A percentile compares a stretch with the other conserved stretches of the same genome.
Evolutionary conservation across 2,329 filamentous ascomycete genomes (phyloP).

Genomic region (Teratosphaeria nubilosa): DNA sequence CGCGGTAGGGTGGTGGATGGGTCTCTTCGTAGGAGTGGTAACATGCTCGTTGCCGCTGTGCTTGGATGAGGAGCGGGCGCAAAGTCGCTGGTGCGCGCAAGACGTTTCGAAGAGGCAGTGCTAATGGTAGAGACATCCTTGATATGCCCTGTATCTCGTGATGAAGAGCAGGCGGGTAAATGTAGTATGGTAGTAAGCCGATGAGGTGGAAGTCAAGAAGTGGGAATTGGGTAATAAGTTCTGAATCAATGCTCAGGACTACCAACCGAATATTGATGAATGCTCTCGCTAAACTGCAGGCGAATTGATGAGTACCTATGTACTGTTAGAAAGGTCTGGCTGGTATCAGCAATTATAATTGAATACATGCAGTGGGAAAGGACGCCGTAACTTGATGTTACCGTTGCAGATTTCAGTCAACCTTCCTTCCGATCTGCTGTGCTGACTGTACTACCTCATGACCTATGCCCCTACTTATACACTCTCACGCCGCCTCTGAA

Average conservation of each 20-base stretch:
- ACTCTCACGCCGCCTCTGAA: neutral
- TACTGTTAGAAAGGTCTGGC: no score
- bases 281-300: no score
- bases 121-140: neutral
- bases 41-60: conserved; percentile 8
- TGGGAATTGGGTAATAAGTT: no score
- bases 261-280: no score
- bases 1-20: conserved; percentile 52
- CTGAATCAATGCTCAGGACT: no score
- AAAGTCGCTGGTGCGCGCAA: conserved; percentile 16
- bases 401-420: no score
- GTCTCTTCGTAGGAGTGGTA: conserved; percentile 72
- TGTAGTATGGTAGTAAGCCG: neutral
- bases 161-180: neutral
- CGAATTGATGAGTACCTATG: no score
- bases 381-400: no score
- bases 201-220: no score
- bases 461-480: neutral
- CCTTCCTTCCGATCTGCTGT: no score
- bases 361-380: no score
- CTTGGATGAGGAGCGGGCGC: conserved; percentile 17
- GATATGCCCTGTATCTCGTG: neutral
- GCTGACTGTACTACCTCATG: neutral
- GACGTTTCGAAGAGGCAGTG: conserved; percentile 16
- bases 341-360: no score